These are phyloP conservation scores for Cercospora sp. DNA, from an alignment of 2,329 filamentous ascomycete genomes.

Conservation along the genomic window DNA sequence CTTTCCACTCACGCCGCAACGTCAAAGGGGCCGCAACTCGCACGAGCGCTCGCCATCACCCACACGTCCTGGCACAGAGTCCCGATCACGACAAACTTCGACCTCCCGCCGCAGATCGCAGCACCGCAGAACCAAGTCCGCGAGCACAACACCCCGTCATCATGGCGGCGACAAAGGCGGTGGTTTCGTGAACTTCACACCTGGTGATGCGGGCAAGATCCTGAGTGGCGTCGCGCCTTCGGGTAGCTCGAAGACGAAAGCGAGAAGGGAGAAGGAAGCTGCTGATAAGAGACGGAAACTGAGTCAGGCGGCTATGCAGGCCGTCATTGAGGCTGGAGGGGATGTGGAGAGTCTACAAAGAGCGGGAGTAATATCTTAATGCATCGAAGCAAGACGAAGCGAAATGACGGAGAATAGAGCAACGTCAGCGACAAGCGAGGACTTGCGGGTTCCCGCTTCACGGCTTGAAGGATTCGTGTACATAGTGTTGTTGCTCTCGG, in stretches of 20 bases:
- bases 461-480: background rate
- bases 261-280: conserved; percentile 85
- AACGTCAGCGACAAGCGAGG: background rate
- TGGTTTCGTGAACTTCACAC: conserved; percentile 88
- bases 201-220: conserved; percentile 73
- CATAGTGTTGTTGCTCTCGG: background rate
- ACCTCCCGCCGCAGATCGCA: conserved; percentile 29
- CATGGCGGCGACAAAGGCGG: conserved; percentile 46
- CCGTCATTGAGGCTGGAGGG: conserved; percentile 69
- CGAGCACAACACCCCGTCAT: conserved; percentile 31
- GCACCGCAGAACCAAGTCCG: conserved; percentile 35
- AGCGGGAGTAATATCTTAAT: conserved; percentile 42
- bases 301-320: conserved; percentile 67
- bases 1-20: conserved; percentile 28
- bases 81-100: conserved; percentile 27
- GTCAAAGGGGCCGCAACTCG: conserved; percentile 20
- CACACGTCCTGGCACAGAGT: conserved; percentile 33
- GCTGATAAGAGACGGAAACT: conserved; percentile 70
- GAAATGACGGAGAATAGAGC: background rate
- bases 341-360: conserved; percentile 53
- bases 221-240: conserved; percentile 89
- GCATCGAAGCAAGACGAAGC: background rate
- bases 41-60: conserved; percentile 24
- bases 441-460: background rate
- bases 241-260: conserved; percentile 91